Percentiles rank a stretch among this genome's conserved stretches.
phyloP scores from a whole-genome alignment of 2,329 filamentous ascomycete genomes.

The Xylaria sp. region DNA sequence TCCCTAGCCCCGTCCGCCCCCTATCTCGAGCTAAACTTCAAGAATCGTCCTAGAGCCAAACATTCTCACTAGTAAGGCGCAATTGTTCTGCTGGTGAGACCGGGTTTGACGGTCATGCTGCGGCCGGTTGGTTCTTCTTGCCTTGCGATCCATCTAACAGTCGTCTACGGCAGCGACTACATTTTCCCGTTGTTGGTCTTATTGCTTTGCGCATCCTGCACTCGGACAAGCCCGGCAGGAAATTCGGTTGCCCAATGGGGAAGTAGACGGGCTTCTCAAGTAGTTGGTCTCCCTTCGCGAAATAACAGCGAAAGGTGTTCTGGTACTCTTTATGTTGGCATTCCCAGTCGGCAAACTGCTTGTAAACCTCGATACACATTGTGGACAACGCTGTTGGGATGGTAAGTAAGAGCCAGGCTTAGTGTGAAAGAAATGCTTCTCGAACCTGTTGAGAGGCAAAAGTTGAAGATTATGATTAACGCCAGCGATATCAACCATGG shows the following conservation, averaged over 20 bases:
- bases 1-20: not conserved
- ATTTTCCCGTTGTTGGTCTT: conserved; percentile 41
- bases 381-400: not conserved
- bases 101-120: not conserved
- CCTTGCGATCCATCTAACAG: conserved; percentile 3
- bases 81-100: not conserved
- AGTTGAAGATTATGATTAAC: not conserved
- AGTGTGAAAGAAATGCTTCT: not conserved
- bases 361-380: conserved; percentile 52
- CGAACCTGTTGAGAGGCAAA: not conserved
- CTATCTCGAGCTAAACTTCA: too few relatives aligned
- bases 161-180: conserved; percentile 29
- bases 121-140: not conserved
- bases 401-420: not conserved
- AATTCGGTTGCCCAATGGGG: conserved; percentile 37
- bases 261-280: conserved; percentile 42
- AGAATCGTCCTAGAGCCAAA: not conserved
- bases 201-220: conserved; percentile 40
- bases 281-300: conserved; percentile 42
- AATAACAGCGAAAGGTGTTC: conserved; percentile 49
- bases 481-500: not conserved
- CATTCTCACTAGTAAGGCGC: conserved; percentile 18
- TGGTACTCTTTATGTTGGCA: conserved; percentile 51
- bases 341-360: conserved; percentile 36
- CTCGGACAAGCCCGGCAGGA: conserved; percentile 38